Evolutionary conservation across 495 filamentous ascomycete genomes (phyloP), one percentile per base, ranked within the genome.

Genomic region (Trichoderma virens): DNA sequence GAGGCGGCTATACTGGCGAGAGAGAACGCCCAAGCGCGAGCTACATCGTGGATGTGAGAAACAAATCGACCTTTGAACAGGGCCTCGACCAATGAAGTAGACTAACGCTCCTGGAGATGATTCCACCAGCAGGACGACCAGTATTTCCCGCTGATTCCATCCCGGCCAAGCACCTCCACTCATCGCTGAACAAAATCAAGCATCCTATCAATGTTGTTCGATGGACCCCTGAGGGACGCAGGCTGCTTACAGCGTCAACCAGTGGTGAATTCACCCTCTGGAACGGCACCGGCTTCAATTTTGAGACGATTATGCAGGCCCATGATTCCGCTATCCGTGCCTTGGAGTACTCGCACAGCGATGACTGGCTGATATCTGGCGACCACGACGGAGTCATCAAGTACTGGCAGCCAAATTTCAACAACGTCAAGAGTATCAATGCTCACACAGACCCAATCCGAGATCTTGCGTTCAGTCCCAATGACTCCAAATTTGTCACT

Each of bases 391-490:
- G 94, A 41, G 82, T 93, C 67, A 87, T 98, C 73, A 98, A 98
- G 76, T 98, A 98, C 77, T 98, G 93, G 93, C 92, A 96, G 71
- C 91, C 94, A 2, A 98, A 98, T 74, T 97, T 98, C 80, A 98
- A 98, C 81, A 97, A 97, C 70, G 91, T 98, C 65, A 91, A 98
- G 73, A 90, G 88, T 34, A 90, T 98, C 51, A 90, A 92, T 72
- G 94, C 92, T 27, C 94, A 98, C 71, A 83, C 82, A 65, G 91
- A 97, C 69, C 86, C 94, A 27, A 88, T 98, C 60, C 84, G 94
- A 62, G 94, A 95, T 67, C 78, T 98, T n/a, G 86, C 93, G 16
- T 97, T 97, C 74, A 87, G 90, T 61, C 94, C 94, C 1, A 96
- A 88, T 66, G 94, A 98, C 71, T 80, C 86, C 60, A 98, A 98